Conservation (phyloP, 2,329 filamentous ascomycete genomes). For the Emydomyces testavorans region DNA sequence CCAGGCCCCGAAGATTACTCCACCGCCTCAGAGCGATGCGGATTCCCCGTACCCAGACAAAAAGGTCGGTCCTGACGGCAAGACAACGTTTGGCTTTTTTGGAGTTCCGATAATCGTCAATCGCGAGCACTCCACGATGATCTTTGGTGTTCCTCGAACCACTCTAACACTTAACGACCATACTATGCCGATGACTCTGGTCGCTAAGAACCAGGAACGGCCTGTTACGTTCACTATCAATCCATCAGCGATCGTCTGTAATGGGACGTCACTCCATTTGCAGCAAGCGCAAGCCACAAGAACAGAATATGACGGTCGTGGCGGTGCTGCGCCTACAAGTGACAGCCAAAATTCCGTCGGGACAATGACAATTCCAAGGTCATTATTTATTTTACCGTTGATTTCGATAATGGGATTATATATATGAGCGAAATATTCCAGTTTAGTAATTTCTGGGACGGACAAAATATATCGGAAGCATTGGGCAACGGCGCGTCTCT, state of each 20-base stretch:
- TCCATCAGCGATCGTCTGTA: conserved; percentile 11
- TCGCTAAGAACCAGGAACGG: background rate
- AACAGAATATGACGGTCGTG: background rate
- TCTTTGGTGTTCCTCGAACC: background rate
- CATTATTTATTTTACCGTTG: background rate
- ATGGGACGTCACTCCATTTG: conserved; percentile 6
- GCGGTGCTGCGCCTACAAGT: background rate
- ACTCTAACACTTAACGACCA: conserved; percentile 7
- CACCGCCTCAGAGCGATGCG: background rate
- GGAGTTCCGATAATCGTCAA: conserved; percentile 10
- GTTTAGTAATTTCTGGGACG: background rate
- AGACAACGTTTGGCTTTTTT: conserved; percentile 5
- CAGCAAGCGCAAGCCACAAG: background rate
- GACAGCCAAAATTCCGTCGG: background rate
- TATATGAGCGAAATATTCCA: background rate
- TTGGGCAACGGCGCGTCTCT: background rate
- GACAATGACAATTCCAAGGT: background rate
- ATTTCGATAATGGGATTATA: background rate
- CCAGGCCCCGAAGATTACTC: background rate
- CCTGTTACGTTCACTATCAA: conserved; percentile 10
- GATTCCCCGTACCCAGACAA: too few species aligned
- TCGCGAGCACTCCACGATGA: background rate
- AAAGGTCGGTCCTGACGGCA: background rate
- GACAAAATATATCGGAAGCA: background rate
- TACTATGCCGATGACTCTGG: conserved; percentile 8